Percentiles rank a stretch among this genome's conserved stretches.
These are phyloP conservation scores for Botrytis cinerea DNA, from an alignment of 2,329 filamentous ascomycete genomes.

Conservation along the genomic window DNA sequence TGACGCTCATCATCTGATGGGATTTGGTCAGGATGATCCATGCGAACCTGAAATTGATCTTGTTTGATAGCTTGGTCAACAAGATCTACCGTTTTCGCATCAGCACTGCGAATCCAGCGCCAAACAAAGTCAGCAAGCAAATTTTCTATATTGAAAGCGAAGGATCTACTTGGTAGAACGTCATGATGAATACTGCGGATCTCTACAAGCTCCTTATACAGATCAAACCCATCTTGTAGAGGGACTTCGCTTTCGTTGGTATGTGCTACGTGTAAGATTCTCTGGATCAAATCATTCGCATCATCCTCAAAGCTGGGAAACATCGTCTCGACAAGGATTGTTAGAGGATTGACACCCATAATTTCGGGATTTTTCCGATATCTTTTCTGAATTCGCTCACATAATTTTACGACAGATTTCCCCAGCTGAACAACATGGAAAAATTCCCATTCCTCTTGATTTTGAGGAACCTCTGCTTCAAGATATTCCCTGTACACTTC, in stretches of 20 bases:
- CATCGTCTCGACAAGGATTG: constrained; percentile 77
- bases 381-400: constrained; percentile 86
- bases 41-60: constrained; percentile 79
- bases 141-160: constrained; percentile 85
- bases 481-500: constrained; percentile 80
- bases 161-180: constrained; percentile 70
- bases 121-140: constrained; percentile 90
- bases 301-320: constrained; percentile 91
- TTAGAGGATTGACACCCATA: constrained; percentile 68
- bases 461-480: constrained; percentile 75
- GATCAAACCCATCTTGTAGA: constrained; percentile 88
- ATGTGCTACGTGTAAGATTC: constrained; percentile 74
- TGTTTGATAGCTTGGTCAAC: constrained; percentile 90
- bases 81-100: constrained; percentile 76
- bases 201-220: constrained; percentile 86
- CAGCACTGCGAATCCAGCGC: constrained; percentile 86
- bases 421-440: constrained; percentile 87
- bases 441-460: constrained; percentile 85
- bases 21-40: constrained; percentile 61
- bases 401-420: constrained; percentile 80
- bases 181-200: constrained; percentile 80
- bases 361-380: constrained; percentile 87
- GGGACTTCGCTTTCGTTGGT: constrained; percentile 73
- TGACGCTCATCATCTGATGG: constrained; percentile 81
- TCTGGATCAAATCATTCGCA: constrained; percentile 77